Base-by-base conservation (phyloP, 1,284 basidiomycete genomes). In the Sanguinoderma infundibulare region DNA sequence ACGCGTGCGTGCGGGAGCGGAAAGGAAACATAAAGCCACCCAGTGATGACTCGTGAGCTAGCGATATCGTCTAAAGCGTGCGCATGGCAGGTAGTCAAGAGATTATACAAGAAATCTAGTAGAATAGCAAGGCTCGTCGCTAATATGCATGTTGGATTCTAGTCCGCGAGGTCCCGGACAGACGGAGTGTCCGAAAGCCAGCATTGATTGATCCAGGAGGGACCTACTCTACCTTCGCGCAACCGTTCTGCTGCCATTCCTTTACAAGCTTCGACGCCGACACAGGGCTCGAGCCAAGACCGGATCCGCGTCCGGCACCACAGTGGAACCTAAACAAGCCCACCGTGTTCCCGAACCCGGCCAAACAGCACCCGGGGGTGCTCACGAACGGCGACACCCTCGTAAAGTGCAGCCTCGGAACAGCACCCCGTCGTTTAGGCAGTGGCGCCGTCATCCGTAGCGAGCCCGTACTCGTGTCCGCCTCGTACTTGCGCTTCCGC, bases 301-400 rank as follows among this genome's bases (percentile, higher is more conserved):
- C 30, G 14, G 30, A 24, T 35, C 49, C 30, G 12, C 40, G 39
- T 26, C 15, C 34, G 39, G 34, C 30, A 17, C 49, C 44, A 24
- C 42, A 40, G 26, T 62, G 58, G 59, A 74, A 69, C 54, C 62
- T 66, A 67, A 93, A 83, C 49, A 90, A 67, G 30, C 91, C 91
- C 55, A 92, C 78, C 2, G 91, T 92, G 72, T 94, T 94, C 47
- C 92, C 92, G 68, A 94, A 91, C 15, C 91, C 91, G 58, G 87
- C 89, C 15, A 92, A 70, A 64, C 81, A 86, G 69, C 80, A 78
- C 28, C 81, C 77, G 40, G 80, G 72, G 22, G 79, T 76, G 55
- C 81, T 77, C 34, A 85, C 71, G 61, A 91, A 79, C 40, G 90
- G 84, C 7, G 87, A 84, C 12, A 91, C 87, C 22, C 89, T 82